Evolutionary conservation across 331 rosid species (phyloP), one percentile per base, ranked within the genome.

Genomic region (Spiraea crenata): DNA sequence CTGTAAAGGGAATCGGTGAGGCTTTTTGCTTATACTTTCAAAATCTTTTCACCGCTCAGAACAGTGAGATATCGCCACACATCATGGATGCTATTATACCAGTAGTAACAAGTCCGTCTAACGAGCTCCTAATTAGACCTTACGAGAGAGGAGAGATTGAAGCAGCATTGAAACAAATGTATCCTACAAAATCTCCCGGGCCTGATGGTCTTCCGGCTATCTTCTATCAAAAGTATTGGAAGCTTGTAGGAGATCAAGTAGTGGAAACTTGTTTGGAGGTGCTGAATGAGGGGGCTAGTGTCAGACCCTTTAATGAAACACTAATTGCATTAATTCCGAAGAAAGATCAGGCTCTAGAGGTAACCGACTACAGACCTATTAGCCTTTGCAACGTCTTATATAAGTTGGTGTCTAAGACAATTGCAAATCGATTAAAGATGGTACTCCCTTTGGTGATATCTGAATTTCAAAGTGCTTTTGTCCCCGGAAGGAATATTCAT

Each of bases 211-310:
- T 65, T 8, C 56, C 42, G 0, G 55, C 70, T 1, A 13, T 65
- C 6, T 65, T 65, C 45, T 65, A 41, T 16, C 69, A 45, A 44
- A 65, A 45, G 5, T 65, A 17, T 2, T 65, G 40, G 70, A 17
- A 20, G 16, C 9, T 65, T 3, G 54, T 65, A 6, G 51, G 51
- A 5, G 4, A 6, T 1, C n/a, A 41, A 3, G 54, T 44, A 4
- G 40, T 46, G 2, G n/a, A 19, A 0, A 3, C 6, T 6, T 65
- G 70, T 1, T 5, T 65, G 9, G 6, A 46, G 1, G 14, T 46
- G 1, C 9, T 46, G 1, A 46, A 65, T 19, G 64, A 5, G 0
- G 9, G 20, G 15, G 40, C 42, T 1, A 59, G 7, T 37, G 44
- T 37, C 13, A 37, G 9, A 9, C 17, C 11, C 1, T 1, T 59